These are phyloP conservation scores for Gardenia jasminoides DNA, from an alignment of 257 asterid species.

Conservation along the genomic window DNA sequence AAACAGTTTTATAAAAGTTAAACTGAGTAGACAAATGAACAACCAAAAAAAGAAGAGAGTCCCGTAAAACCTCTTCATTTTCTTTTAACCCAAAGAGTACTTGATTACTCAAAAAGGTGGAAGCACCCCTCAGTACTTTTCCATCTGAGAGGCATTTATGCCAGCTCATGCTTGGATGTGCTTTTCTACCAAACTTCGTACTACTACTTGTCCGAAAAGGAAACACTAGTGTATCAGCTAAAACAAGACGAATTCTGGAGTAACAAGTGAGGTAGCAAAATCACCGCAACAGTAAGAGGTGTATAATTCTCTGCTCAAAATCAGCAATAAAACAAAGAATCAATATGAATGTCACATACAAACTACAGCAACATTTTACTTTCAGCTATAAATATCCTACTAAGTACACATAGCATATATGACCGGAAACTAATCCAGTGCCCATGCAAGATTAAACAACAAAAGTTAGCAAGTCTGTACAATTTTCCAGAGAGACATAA, in stretches of 20 bases:
- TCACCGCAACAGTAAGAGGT: background rate
- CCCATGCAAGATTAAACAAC: constrained; percentile 23
- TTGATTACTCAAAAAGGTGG: background rate
- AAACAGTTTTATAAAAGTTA: background rate
- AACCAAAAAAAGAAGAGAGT: background rate
- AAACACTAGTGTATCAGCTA: background rate
- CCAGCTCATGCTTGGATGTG: background rate
- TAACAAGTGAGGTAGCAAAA: background rate
- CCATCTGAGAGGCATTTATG: no score
- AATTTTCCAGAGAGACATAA: constrained; percentile 37
- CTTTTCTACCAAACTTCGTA: background rate
- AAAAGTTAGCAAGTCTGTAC: constrained; percentile 47
- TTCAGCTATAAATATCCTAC: constrained; percentile 9
- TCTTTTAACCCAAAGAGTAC: background rate
- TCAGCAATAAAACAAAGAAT: constrained; percentile 10
- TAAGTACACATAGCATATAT: constrained; percentile 9
- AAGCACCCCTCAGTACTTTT: no score
- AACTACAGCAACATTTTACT: constrained; percentile 2
- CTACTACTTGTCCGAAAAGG: background rate
- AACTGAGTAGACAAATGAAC: background rate
- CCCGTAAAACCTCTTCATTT: no score
- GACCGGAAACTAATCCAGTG: constrained; percentile 3
- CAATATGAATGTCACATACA: constrained; percentile 20
- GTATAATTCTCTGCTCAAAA: background rate
- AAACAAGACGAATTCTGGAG: background rate